Percentiles rank a stretch among this genome's conserved stretches.
Evolutionary conservation across 176 grass and related monocot genomes (phyloP).

Genomic region (Pontederia paniculata): DNA sequence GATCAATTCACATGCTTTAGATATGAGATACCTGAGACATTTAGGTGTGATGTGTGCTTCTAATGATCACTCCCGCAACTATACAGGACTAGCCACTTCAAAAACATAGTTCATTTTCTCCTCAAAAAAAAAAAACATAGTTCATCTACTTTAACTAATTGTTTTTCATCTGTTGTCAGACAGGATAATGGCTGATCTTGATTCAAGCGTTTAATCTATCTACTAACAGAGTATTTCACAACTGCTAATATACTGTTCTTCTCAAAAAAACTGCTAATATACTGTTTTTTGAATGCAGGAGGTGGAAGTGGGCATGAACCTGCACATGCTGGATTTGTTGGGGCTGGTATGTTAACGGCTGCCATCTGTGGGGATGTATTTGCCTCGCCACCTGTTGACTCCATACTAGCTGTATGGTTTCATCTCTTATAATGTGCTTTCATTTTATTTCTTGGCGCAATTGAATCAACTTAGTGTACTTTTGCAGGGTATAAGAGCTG

Average conservation of each 20-base stretch:
- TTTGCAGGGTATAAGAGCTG: slow-evolving; percentile 94
- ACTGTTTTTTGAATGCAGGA: slow-evolving; percentile 34
- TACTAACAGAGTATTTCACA: background rate
- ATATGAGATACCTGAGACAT: no score
- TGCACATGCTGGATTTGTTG: slow-evolving; percentile 97
- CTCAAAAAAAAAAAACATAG: no score
- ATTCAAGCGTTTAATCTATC: no score
- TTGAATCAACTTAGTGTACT: slow-evolving; percentile 18
- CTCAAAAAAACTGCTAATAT: background rate
- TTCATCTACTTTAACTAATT: no score
- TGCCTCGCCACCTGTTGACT: slow-evolving; percentile 76
- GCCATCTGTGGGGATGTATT: slow-evolving; percentile 96
- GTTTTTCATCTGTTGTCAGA: no score
- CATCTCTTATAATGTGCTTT: slow-evolving; percentile 14
- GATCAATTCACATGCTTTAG: no score
- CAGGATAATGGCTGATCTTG: no score
- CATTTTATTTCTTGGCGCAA: slow-evolving; percentile 7
- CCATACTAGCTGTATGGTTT: slow-evolving; percentile 80
- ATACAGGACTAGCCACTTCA: no score
- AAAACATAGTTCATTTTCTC: no score
- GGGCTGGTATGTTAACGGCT: slow-evolving; percentile 90
- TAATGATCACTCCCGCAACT: no score
- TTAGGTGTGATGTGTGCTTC: no score
- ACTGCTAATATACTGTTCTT: background rate
- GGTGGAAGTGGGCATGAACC: slow-evolving; percentile 98